Base-by-base conservation (phyloP, 2,329 filamentous ascomycete species). In the Penicillium expansum region DNA sequence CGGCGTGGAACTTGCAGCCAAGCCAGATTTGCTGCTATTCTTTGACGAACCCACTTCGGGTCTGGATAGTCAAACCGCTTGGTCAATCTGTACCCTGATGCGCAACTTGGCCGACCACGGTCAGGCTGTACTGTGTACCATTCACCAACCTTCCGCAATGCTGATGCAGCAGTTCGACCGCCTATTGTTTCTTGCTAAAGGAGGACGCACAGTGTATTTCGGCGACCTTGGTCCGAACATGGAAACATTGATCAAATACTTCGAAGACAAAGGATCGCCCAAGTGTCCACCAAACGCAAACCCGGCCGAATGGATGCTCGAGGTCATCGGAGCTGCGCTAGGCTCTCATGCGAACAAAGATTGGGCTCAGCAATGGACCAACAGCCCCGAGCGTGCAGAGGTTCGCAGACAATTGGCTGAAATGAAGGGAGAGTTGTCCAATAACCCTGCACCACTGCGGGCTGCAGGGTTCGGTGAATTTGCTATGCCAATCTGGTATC, bases 31-130 rank as follows among this genome's bases (percentile, higher is more conserved):
- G 51, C 81, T 97, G 58, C 85, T 97, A 45, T 97, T 97, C 78
- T 85, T 97, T 37, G 93, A 97, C 68, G 92, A 97, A 74, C 93
- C 92, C 10, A 97, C 92, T 3, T 96, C 92, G 27, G 93, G 93
- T 79, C 85, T 97, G n/a, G 93, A 97, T 75, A 91, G 87, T 69
- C 92, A 96, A 74, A 96, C 92, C 0, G 93, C 92, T 0, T 97
- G 91, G 91, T 90, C 91, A 62, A 96, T 97, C 70, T 82, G 91
- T 47, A 88, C 91, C 71, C 83, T 97, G 13, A 83, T 97, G 41
- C 88, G 94, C 74, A 96, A 95, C 76, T 81, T 97, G 32, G 91
- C 91, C 67, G 89, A 93, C 73, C 89, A 86, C 59, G 92, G 93
- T 14, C 91, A 95, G 71, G 92, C 93, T 51, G 90, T 97, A 74